Conservation (phyloP, 768 basidiomycete genomes). For the Cyclocybe aegerita region DNA sequence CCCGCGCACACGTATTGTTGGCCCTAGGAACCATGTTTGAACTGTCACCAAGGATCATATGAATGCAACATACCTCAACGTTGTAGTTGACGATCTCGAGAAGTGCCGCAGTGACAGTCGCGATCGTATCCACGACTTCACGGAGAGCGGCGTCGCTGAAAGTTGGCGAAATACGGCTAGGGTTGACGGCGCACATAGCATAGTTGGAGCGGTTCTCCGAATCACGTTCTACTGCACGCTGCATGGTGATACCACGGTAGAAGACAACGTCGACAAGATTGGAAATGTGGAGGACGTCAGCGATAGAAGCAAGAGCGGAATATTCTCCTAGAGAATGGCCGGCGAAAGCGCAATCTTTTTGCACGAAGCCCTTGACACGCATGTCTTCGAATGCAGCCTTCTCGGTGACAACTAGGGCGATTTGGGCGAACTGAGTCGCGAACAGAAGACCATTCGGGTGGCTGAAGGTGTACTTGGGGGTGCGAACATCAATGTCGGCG, state of each 20-base stretch:
- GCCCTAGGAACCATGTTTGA: conserved; percentile 51
- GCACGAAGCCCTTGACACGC: conserved; percentile 94
- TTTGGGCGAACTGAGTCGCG: conserved; percentile 98
- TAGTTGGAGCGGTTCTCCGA: conserved; percentile 91
- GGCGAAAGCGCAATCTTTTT: conserved; percentile 89
- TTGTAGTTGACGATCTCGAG: conserved; percentile 99
- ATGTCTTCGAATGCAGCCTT: conserved; percentile 99
- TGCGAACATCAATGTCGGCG: conserved; percentile 91
- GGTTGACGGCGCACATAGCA: conserved; percentile 99
- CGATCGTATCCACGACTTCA: conserved; percentile 93
- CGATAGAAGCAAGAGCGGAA: conserved; percentile 96
- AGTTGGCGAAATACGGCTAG: conserved; percentile 88
- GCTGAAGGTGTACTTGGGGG: conserved; percentile 97
- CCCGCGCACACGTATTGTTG: conserved; percentile 99
- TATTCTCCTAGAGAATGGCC: conserved; percentile 99
- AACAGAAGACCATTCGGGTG: conserved; percentile 94
- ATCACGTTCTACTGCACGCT: conserved; percentile 97
- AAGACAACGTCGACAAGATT: conserved; percentile 97
- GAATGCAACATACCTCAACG: conserved; percentile 62
- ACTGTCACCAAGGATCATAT: neutral
- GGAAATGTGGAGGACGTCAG: conserved; percentile 93
- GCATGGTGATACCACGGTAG: conserved; percentile 99
- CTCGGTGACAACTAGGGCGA: conserved; percentile 96
- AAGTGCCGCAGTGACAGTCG: conserved; percentile 70
- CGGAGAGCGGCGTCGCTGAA: conserved; percentile 96